phyloP scores from a whole-genome alignment of 495 filamentous ascomycete genomes.

The Daldinia grandis region DNA sequence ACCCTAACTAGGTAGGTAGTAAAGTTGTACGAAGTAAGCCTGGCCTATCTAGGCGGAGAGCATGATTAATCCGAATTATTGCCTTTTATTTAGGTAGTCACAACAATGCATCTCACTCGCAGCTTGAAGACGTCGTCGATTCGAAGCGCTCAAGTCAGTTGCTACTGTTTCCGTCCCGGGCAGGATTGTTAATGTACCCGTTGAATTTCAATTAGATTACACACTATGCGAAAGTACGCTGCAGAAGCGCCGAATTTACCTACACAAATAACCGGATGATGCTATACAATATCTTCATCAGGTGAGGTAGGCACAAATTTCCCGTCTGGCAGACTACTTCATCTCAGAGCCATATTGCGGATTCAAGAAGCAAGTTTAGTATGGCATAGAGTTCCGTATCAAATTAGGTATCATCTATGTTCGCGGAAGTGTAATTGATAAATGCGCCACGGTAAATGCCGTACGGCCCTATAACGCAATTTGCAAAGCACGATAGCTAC shows the following conservation, averaged over 20 bases:
- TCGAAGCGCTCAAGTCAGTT: not conserved
- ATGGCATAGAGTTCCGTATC: not conserved
- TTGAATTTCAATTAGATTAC: not conserved
- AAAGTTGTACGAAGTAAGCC: too few species aligned
- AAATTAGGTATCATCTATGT: not conserved
- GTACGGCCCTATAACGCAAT: not conserved
- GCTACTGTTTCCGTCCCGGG: not conserved
- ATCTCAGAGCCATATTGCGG: not conserved
- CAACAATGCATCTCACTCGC: not conserved
- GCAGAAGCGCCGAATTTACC: not conserved
- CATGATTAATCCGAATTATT: too few species aligned
- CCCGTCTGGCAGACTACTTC: not conserved
- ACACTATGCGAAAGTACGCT: not conserved
- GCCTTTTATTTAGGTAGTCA: too few species aligned
- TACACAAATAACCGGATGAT: not conserved
- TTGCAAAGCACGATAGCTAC: not conserved
- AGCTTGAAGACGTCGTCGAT: not conserved
- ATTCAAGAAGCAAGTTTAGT: not conserved
- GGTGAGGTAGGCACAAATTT: not conserved
- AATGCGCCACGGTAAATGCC: slow-evolving; percentile 6
- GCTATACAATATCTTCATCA: not conserved
- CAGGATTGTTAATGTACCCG: not conserved
- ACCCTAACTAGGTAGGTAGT: not conserved
- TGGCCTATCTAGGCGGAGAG: too few species aligned
- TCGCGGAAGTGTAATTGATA: not conserved